Evolutionary conservation across 2,329 filamentous ascomycete genomes (phyloP), one percentile per base, ranked within the genome.

Genomic region (Thermochaetoides dissita): DNA sequence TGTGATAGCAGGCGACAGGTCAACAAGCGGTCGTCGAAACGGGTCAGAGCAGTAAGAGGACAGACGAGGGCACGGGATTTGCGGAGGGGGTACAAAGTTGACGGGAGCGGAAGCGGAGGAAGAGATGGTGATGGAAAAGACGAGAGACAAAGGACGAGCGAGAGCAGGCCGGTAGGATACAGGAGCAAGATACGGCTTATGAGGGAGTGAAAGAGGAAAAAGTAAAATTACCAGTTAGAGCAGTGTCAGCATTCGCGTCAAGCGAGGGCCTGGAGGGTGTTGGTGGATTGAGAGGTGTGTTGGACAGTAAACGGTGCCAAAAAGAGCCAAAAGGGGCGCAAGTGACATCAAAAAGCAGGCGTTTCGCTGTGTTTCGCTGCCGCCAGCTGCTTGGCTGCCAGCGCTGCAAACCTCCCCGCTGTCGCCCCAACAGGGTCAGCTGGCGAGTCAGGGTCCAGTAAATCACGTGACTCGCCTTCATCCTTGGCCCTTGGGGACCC

Each of bases 261-360:
- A 24, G 17, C 17, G 17, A 24, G 17, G 17, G 17, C 5, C 17
- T 24, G 17, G 17, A 24, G 17, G 17, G 17, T 24, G 17, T 24
- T 24, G 17, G 31, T 33, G 31, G 8, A 33, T 9, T n/a, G 9
- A 33, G 31, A n/a, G 6, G 31, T 33, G 31, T 33, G 31, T 33
- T 33, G 31, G n/a, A 33, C 9, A n/a, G n/a, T 3, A 33, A n/a
- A n/a, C 2, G 6, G 31, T 33, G 31, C 8, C 8, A 33, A 33
- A 10, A 35, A 37, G 34, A 39, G 8, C 34, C 30, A 17, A 40
- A 46, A 44, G 41, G 45, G 47, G 45, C 41, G 39, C 46, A 44
- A 35, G 51, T 51, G 49, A 49, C 51, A 51, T 52, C 52, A 52
- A 51, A 51, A 46, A n/a, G 34, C 10, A 10, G 34, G 34, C 49